Evolutionary conservation across 208 protist species (phyloP), one percentile per base, ranked within the genome.

Genomic region (Leishmania gerbilli): DNA sequence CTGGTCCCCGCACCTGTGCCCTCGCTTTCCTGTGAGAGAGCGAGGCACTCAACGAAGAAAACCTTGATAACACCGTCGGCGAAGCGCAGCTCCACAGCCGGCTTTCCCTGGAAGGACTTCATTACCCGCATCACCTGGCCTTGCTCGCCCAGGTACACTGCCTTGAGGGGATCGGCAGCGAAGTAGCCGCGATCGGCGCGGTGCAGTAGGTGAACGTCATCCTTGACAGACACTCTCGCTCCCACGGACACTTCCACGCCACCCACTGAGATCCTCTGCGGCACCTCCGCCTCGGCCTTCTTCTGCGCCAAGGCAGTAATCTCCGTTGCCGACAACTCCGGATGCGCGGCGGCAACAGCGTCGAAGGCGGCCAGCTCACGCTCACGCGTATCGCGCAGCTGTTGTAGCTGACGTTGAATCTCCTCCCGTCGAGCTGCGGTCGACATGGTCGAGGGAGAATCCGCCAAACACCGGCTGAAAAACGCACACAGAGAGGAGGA

Each of bases 31-130:
- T 71, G 60, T 21, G 64, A 79, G 17, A 92, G 31, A 53, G 82
- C 83, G 21, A 97, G 83, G 76, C 95, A 98, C 58, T 95, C 88
- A 4, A 79, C 84, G 74, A 96, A 92, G 81, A 98, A 98, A 19
- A 93, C 65, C 76, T 96, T 96, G 15, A 80, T 45, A 7, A 88
- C 91, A 42, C 91, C 92, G 82, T 98, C 95, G 8, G 93, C 93
- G 78, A 98, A 98, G 76, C 86, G 78, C 56, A 98, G 83, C 80
- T 96, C 93, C 51, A 96, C 91, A 40, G 95, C 95, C 19, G 87
- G 82, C 79, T 93, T 95, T 27, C 91, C 93, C 34, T 96, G 88
- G 79, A 96, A 96, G 11, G 88, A 88, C 8, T 82, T 71, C 80
- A 95, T 81, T 49, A 97, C 87, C 9, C 88, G 90, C 49, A 87